These are phyloP conservation scores for Fusarium sp. DNA, from an alignment of 2,329 filamentous ascomycete genomes.

Conservation along the genomic window DNA sequence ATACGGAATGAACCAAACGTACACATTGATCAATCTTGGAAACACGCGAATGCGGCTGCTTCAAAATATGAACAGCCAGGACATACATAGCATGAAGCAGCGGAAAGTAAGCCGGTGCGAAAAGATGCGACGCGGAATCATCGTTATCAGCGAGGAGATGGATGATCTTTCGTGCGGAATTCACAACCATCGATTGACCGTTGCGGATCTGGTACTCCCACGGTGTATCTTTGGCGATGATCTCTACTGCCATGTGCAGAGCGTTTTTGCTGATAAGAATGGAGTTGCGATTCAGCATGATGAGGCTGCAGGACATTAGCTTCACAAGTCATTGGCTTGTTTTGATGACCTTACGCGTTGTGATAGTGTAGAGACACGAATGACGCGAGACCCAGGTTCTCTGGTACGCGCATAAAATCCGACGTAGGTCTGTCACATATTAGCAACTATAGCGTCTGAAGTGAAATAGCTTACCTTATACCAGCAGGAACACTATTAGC, in stretches of 20 bases:
- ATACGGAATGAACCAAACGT: too few species aligned
- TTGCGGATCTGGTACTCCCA: conserved; percentile 6
- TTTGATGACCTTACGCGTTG: not conserved
- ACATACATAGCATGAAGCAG: conserved; percentile 4
- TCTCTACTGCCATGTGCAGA: not conserved
- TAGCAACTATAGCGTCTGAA: accelerated
- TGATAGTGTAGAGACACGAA: conserved; percentile 5
- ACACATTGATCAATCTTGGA: conserved; percentile 1
- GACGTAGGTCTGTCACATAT: not conserved
- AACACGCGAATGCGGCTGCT: not conserved
- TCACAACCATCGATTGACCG: conserved; percentile 2
- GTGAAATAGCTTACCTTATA: not conserved
- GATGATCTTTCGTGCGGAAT: not conserved
- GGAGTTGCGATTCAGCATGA: not conserved
- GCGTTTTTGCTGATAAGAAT: not conserved
- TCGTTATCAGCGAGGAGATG: not conserved
- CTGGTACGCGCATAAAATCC: not conserved
- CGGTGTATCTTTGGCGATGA: not conserved
- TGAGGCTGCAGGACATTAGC: not conserved
- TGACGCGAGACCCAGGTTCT: not conserved
- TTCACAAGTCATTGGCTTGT: accelerated
- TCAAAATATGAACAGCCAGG: not conserved
- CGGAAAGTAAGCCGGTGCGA: not conserved
- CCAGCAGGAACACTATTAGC: not conserved
- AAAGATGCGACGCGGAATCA: not conserved